Evolutionary conservation across 2,329 filamentous ascomycete genomes (phyloP).

Genomic region (Ceratocystis colombiana): DNA sequence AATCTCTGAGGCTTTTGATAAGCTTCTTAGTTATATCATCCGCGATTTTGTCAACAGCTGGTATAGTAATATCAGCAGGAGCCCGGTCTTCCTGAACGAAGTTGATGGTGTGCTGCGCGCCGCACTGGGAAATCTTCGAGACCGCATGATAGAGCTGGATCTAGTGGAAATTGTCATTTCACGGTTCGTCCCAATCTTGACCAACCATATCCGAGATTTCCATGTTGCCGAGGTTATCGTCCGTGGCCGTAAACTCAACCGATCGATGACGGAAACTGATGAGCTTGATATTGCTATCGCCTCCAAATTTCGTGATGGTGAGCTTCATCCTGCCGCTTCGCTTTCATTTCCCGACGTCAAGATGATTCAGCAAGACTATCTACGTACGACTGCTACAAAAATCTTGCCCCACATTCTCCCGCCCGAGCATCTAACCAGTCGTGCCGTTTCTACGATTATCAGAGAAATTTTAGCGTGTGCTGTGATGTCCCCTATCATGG

Average conservation of each 20-base stretch:
- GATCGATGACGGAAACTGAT: conserved; percentile 88
- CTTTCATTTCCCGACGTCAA: conserved; percentile 77
- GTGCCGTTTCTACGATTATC: conserved; percentile 68
- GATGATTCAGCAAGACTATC: conserved; percentile 74
- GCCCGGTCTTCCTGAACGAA: conserved; percentile 71
- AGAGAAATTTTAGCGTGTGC: conserved; percentile 88
- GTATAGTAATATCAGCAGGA: conserved; percentile 78
- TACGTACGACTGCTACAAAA: conserved; percentile 62
- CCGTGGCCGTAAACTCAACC: conserved; percentile 75
- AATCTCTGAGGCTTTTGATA: conserved; percentile 71
- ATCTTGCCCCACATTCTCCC: conserved; percentile 69
- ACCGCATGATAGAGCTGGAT: conserved; percentile 65
- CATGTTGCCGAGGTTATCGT: conserved; percentile 81
- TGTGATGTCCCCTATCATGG: conserved; percentile 72
- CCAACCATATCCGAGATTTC: conserved; percentile 79
- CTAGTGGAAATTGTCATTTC: conserved; percentile 74
- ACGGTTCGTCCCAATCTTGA: conserved; percentile 76
- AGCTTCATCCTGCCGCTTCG: conserved; percentile 75
- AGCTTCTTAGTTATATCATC: conserved; percentile 63
- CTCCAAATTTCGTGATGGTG: conserved; percentile 82
- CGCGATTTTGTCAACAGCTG: conserved; percentile 80
- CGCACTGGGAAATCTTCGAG: conserved; percentile 60
- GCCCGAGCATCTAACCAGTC: conserved; percentile 61
- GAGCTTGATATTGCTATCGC: conserved; percentile 93
- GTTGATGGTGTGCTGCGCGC: conserved; percentile 70